These are phyloP conservation scores for Limonium bicolor DNA, from an alignment of 148 eudicot genomes.

Conservation along the genomic window DNA sequence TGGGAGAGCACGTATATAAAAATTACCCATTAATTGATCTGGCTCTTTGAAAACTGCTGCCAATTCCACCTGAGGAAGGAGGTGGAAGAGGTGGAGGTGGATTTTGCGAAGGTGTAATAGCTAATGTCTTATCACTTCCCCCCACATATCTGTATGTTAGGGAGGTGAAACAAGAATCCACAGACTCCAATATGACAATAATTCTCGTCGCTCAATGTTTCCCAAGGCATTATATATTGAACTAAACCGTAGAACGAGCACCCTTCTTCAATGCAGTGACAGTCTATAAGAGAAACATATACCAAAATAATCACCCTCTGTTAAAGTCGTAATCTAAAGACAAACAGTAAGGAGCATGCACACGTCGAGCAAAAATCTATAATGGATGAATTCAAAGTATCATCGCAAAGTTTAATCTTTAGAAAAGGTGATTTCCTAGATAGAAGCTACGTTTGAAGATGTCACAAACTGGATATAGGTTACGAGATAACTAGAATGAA, in stretches of 20 bases:
- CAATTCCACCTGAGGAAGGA: slow-evolving; percentile 23
- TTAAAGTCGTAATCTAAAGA: no score
- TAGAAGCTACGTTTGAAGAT: no score
- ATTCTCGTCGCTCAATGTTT: slow-evolving; percentile 27
- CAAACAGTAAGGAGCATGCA: no score
- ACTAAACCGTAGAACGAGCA: slow-evolving; percentile 18
- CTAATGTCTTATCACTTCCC: slow-evolving; percentile 40
- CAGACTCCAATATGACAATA: slow-evolving; percentile 28
- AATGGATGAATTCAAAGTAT: no score
- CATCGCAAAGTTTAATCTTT: no score
- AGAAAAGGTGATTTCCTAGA: no score
- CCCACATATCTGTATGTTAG: slow-evolving; percentile 30
- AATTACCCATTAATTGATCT: slow-evolving; percentile 56
- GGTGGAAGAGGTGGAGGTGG: slow-evolving; percentile 9
- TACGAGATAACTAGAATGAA: no score
- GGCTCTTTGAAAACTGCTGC: slow-evolving; percentile 28
- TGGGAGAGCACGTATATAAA: not conserved
- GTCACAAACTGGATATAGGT: no score
- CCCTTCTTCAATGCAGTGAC: no score
- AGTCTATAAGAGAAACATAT: no score
- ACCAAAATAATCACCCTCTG: not conserved
- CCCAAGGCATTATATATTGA: slow-evolving; percentile 60
- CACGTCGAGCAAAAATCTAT: no score
- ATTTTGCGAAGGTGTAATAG: slow-evolving; percentile 15
- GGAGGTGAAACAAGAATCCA: slow-evolving; percentile 30